phyloP scores from a whole-genome alignment of 2,329 filamentous ascomycete genomes.

The Neoscytalidium dimidiatum region DNA sequence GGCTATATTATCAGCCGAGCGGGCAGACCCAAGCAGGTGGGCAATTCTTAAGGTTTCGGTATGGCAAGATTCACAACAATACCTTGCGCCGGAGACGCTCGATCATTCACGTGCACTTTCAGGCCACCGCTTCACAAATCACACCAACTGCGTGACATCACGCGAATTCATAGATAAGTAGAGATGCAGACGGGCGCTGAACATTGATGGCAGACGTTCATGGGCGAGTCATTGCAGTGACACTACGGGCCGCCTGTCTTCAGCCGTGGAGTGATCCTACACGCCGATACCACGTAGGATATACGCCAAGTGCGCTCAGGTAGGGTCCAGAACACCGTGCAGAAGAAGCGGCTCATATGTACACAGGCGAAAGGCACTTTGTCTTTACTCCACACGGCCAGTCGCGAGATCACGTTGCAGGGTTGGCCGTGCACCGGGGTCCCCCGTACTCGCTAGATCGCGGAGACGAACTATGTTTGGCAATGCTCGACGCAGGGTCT shows the following conservation, averaged over 20 bases:
- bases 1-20: too few relatives aligned
- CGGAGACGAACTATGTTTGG: neutral
- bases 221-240: neutral
- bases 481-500: conserved; percentile 13
- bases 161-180: neutral
- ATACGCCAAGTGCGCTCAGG: neutral
- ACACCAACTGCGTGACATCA: neutral
- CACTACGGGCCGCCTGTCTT: neutral
- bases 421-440: neutral
- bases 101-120: neutral
- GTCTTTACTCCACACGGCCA: neutral
- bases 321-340: neutral
- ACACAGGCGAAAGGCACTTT: neutral
- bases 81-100: neutral
- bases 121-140: neutral
- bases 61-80: too few relatives aligned
- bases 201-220: too few relatives aligned
- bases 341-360: neutral
- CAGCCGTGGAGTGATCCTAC: conserved; percentile 13
- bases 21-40: too few relatives aligned
- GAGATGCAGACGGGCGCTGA: neutral
- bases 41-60: too few relatives aligned
- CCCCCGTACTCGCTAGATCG: conserved; percentile 4
- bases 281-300: conserved; percentile 11
- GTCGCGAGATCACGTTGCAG: conserved; percentile 11